A percentile compares a stretch with the other conserved stretches of the same genome.
Evolutionary conservation across 2,329 filamentous ascomycete genomes (phyloP).

Genomic region (Lojkania enalia): DNA sequence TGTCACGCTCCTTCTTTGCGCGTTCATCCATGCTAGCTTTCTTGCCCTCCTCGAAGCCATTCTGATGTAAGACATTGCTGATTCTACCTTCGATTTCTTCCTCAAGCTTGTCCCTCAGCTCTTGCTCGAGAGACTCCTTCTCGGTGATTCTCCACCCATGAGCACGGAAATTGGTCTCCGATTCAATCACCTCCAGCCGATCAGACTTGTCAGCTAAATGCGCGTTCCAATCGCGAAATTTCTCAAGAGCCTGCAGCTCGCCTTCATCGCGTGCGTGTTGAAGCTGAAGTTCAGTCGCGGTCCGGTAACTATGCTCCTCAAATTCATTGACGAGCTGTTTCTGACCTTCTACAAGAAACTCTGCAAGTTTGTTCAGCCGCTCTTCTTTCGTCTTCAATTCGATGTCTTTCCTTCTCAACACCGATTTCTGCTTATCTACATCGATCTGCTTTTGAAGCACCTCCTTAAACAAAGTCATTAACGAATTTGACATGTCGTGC

Average conservation of each 20-base stretch:
- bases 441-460: not conserved
- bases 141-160: too few relatives aligned
- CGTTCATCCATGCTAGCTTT: slow-evolving; percentile 3
- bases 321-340: slow-evolving; percentile 19
- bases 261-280: slow-evolving; percentile 11
- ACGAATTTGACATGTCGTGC: not conserved
- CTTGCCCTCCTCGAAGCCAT: slow-evolving; percentile 6
- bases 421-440: not conserved
- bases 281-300: slow-evolving; percentile 14
- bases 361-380: not conserved
- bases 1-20: not conserved
- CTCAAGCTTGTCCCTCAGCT: too few relatives aligned
- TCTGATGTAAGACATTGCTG: not conserved
- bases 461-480: not conserved
- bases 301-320: slow-evolving; percentile 11
- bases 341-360: slow-evolving; percentile 26
- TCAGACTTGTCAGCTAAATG: slow-evolving; percentile 13
- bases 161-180: slow-evolving; percentile 22
- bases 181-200: slow-evolving; percentile 15
- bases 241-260: slow-evolving; percentile 9
- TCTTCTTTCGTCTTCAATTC: not conserved
- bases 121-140: too few relatives aligned
- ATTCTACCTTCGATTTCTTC: not conserved
- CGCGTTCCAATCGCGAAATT: not conserved
- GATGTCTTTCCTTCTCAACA: not conserved